These are phyloP conservation scores for Ophiognomonia clavigignenti-juglandacearum DNA, from an alignment of 2,329 filamentous ascomycete species.

Conservation along the genomic window DNA sequence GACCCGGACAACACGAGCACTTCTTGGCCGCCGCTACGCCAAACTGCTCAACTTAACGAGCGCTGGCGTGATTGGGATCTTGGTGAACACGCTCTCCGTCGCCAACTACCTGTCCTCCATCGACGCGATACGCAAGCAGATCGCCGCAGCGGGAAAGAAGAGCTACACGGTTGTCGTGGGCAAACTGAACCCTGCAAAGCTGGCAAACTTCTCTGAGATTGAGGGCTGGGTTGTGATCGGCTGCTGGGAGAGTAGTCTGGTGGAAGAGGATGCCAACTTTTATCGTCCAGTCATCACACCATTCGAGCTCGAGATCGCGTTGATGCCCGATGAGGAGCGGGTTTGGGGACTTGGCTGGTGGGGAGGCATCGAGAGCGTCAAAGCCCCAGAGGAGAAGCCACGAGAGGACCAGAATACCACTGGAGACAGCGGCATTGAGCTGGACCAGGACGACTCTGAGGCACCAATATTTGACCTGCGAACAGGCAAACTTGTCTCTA, in stretches of 20 bases:
- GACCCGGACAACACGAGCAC: slow-evolving; percentile 40
- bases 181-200: slow-evolving; percentile 90
- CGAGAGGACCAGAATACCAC: slow-evolving; percentile 20
- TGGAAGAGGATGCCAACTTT: slow-evolving; percentile 79
- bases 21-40: slow-evolving; percentile 81
- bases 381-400: slow-evolving; percentile 33
- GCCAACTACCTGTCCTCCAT: slow-evolving; percentile 84
- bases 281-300: slow-evolving; percentile 91
- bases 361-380: slow-evolving; percentile 72
- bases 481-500: slow-evolving; percentile 76
- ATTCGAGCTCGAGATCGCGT: slow-evolving; percentile 78
- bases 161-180: slow-evolving; percentile 94
- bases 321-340: slow-evolving; percentile 69
- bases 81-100: slow-evolving; percentile 93
- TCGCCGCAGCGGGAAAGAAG: slow-evolving; percentile 82
- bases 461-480: slow-evolving; percentile 89
- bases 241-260: slow-evolving; percentile 93
- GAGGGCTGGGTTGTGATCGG: slow-evolving; percentile 97
- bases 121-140: slow-evolving; percentile 65
- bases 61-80: slow-evolving; percentile 81
- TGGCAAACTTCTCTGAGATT: slow-evolving; percentile 94
- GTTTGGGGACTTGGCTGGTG: slow-evolving; percentile 88
- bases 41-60: slow-evolving; percentile 76
- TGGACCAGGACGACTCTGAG: slow-evolving; percentile 64
- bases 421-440: slow-evolving; percentile 8